Percentiles rank a stretch among this genome's conserved stretches.
Evolutionary conservation across 768 basidiomycete species (phyloP).

Genomic region (Rhizopogon vinicolor): DNA sequence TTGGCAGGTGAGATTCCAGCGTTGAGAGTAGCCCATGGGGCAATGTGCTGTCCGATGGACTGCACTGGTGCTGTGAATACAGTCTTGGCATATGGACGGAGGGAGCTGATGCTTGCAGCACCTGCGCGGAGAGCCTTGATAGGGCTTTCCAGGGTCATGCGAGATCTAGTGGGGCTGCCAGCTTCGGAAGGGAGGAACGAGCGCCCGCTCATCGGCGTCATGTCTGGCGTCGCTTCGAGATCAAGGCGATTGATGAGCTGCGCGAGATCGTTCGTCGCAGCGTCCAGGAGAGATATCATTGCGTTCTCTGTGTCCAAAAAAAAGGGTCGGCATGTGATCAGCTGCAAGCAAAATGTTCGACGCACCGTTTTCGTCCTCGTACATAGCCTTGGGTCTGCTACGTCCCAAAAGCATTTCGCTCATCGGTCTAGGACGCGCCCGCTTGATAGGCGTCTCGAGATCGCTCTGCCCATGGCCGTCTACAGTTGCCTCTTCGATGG

Average conservation of each 20-base stretch:
- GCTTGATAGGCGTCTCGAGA: slow-evolving; percentile 32
- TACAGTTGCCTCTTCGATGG: slow-evolving; percentile 47
- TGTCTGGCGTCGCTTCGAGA: slow-evolving; percentile 63
- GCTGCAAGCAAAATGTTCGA: background rate
- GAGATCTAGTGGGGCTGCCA: slow-evolving; percentile 28
- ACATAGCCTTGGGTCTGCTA: slow-evolving; percentile 44
- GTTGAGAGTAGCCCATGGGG: slow-evolving; percentile 54
- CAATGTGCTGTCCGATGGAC: slow-evolving; percentile 51
- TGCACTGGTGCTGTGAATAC: slow-evolving; percentile 15
- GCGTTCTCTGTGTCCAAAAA: slow-evolving; percentile 31
- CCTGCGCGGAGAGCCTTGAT: slow-evolving; percentile 30
- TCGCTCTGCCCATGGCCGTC: slow-evolving; percentile 40
- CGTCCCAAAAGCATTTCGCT: slow-evolving; percentile 59
- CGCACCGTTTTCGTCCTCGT: slow-evolving; percentile 44
- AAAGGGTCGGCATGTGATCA: background rate
- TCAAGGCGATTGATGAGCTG: slow-evolving; percentile 78
- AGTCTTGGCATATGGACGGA: slow-evolving; percentile 45
- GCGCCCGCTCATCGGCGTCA: slow-evolving; percentile 35
- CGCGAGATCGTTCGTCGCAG: slow-evolving; percentile 77
- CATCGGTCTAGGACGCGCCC: slow-evolving; percentile 48
- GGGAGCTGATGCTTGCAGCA: slow-evolving; percentile 40
- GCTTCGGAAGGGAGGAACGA: slow-evolving; percentile 19
- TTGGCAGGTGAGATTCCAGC: slow-evolving; percentile 34
- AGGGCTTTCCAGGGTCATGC: slow-evolving; percentile 30
- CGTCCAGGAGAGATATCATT: slow-evolving; percentile 66